Base-by-base conservation (phyloP, 176 grass and related monocot species). In the Aegilops bicornis region DNA sequence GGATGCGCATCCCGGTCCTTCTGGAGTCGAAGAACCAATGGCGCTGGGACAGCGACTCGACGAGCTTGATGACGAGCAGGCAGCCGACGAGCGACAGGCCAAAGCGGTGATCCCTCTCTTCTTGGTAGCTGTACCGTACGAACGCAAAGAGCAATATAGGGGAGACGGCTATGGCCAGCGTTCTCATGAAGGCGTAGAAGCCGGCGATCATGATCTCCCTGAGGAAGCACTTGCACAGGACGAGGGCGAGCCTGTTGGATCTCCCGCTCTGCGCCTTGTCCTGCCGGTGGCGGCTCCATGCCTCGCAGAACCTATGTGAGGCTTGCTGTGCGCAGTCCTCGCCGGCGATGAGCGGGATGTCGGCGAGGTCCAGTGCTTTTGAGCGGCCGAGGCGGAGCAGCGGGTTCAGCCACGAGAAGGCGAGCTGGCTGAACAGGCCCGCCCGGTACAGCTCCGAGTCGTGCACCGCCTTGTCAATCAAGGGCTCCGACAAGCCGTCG, bases 321-420 rank as follows among this genome's bases (percentile, higher is more conserved):
- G 89, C 73, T 25, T 70, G 62, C 14, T 71, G 37, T 7, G 96
- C 88, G 32, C 85, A 39, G 81, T 98, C 96, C 31, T 94, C 96
- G 17, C 15, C 74, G 68, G 79, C 81, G 85, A 98, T 85, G 64
- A 74, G 71, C 32, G 96, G 96, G 73, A 98, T 84, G 74, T 98
- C 96, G 48, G 40, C 33, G 71, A 95, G 84, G 45, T 84, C 87
- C 66, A 98, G 78, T 23, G 88, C 83, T 52, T 92, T 95, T n/a
- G 96, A 84, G 59, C 82, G 86, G 72, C 96, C 96, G 15, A 91
- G 24, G 23, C 83, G 86, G 36, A 98, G 91, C 63, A 98, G 88
- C 62, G 88, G 89, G 70, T 94, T 92, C 5, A 98, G 45, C 96
- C 96, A 98, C 15, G 93, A 98, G 85, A 98, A 95, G 25, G 96